Evolutionary conservation across 176 grass and related monocot species (phyloP), one percentile per base, ranked within the genome.

Genomic region (Metroxylon sagu): DNA sequence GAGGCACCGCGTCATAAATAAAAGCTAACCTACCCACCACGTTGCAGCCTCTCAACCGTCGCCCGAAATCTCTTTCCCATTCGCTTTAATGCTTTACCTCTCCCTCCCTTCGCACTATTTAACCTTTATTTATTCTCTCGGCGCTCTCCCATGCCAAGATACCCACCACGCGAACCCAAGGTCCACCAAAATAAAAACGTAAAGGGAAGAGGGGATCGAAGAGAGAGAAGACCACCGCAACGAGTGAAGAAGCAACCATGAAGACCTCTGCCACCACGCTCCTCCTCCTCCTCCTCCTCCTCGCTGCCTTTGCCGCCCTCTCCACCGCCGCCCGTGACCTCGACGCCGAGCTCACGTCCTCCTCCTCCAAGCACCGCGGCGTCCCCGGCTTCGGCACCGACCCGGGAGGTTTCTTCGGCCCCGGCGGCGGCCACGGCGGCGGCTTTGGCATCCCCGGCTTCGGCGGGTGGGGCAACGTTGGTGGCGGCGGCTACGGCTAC

Each of bases 391-490:
- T 89, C 65, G 81, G 73, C n/a, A 17, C 77, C 3, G 66, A 18
- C 29, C 62, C 43, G 18, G 71, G 69, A n/a, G 69, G 72, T 56
- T 78, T 64, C 77, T 63, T 25, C 60, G 76, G 54, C 54, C 58
- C 16, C 25, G 76, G 74, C 57, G 27, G 23, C 55, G 79, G n/a
- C 16, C 31, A 26, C 35, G 43, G 76, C 65, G 61, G 57, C 2
- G 64, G 68, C 14, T 67, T 49, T 54, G 25, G 43, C 16, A 3
- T 61, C 29, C 56, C 54, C 10, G 48, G 62, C 31, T 26, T 14
- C 61, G 70, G 59, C 50, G 23, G 76, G 16, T 95, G 90, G 90
- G 90, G 90, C 21, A 74, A 53, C 50, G 30, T 76, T 50, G 74
- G 61, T 26, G 28, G 67, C 17, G 72, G 43, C 19, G 82, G 81